Base-by-base conservation (phyloP, 2,329 filamentous ascomycete species). In the Pseudocercospora fuligena region DNA sequence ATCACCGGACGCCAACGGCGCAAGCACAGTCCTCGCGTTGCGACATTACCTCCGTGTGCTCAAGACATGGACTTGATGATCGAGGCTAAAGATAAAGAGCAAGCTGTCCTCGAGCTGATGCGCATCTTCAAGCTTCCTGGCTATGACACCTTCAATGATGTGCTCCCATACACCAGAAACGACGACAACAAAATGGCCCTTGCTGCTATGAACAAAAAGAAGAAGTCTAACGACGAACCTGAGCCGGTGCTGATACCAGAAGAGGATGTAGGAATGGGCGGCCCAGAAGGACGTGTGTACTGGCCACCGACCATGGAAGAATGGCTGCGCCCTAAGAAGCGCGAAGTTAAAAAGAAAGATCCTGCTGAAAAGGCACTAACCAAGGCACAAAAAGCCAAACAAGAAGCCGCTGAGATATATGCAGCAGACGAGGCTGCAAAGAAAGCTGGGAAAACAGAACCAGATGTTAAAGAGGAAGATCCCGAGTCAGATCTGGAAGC, bases 71-170 rank as follows among this genome's bases (percentile, higher is more conserved):
- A 97, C 75, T 83, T 98, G n/a, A 98, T 98, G 94, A 97, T 98
- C 67, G 94, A 98, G 81, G 94, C 94, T 57, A 98, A 98, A 78
- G 94, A 97, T 76, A 98, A 98, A 79, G 94, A 98, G 77, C 94
- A 98, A 78, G 93, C 94, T 0, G 93, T 97, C 0, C 97, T 98
- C 73, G 93, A 97, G 70, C 84, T 98, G 19, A 97, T 97, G 93
- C 87, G 91, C 23, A 93, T 85, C 0, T 97, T 93, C 78, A 93
- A 90, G 73, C 83, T 98, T 0, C 92, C 93, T 0, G 93, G 93
- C 0, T 92, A 89, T 80, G 85, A 95, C 21, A 85, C 80, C 0
- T 88, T 96, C 76, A 91, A 90, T 71, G 89, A 96, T 63, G 82
- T 98, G 1, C 83, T 94, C 2, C 93, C 94, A 0, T 86, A 94